Conservation (phyloP, 805 yeast genomes). For the Wickerhamiella hasegawae region DNA sequence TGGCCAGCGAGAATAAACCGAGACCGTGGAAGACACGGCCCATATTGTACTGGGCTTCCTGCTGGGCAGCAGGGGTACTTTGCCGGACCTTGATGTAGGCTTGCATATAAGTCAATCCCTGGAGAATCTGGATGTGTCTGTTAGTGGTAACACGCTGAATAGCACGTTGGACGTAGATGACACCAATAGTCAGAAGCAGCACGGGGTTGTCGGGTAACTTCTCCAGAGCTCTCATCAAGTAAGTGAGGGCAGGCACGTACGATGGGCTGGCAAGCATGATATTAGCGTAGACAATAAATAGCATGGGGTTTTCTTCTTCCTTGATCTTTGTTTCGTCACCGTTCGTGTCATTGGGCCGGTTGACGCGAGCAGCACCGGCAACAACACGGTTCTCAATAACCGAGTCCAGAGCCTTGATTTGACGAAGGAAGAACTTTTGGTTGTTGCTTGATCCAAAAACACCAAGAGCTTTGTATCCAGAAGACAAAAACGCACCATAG, state of each 20-base stretch:
- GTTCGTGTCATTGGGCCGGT: too few species aligned
- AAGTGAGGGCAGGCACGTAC: constrained; percentile 67
- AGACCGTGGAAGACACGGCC: constrained; percentile 76
- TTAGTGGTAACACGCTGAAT: constrained; percentile 79
- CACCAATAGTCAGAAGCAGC: constrained; percentile 55
- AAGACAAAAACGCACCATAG: constrained; percentile 49
- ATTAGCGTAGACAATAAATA: constrained; percentile 65
- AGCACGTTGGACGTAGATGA: constrained; percentile 76
- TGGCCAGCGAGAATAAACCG: constrained; percentile 62
- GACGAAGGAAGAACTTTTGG: constrained; percentile 81
- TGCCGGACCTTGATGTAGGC: constrained; percentile 48
- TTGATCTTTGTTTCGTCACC: too few species aligned
- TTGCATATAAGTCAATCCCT: constrained; percentile 63
- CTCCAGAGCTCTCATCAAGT: constrained; percentile 54
- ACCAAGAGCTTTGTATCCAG: constrained; percentile 43
- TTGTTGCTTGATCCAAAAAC: constrained; percentile 62
- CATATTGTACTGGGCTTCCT: constrained; percentile 69
- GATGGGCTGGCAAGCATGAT: constrained; percentile 69
- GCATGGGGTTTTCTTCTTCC: constrained; percentile 34
- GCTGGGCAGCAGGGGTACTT: constrained; percentile 24
- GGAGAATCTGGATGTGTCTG: constrained; percentile 74
- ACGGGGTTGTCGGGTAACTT: constrained; percentile 62
- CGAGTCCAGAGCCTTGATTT: constrained; percentile 77
- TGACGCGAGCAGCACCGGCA: constrained; percentile 63
- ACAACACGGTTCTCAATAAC: constrained; percentile 37